Evolutionary conservation across 2,329 filamentous ascomycete species (phyloP).

Genomic region (Allantophomopsis cytisporea): DNA sequence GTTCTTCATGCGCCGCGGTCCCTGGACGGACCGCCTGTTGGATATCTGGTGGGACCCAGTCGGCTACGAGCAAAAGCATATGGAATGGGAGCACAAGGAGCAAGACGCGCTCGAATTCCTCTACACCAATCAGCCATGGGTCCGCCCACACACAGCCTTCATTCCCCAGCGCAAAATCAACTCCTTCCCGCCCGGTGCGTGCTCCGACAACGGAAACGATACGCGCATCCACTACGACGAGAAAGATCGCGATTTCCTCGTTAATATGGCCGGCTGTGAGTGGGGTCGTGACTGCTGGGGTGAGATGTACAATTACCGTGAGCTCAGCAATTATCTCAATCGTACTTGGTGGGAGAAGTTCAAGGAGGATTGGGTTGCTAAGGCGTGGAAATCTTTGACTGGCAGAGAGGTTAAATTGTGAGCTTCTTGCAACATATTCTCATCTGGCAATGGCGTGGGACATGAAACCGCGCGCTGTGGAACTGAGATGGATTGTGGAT

Average conservation of each 20-base stretch:
- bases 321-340: conserved; percentile 84
- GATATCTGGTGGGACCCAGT: conserved; percentile 99
- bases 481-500: too few species aligned
- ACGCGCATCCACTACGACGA: conserved; percentile 74
- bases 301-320: conserved; percentile 92
- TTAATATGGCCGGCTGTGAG: conserved; percentile 97
- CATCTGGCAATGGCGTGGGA: too few species aligned
- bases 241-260: conserved; percentile 77
- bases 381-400: conserved; percentile 49
- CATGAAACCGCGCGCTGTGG: too few species aligned
- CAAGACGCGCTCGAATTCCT: conserved; percentile 91
- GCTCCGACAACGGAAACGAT: conserved; percentile 64
- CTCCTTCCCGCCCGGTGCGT: conserved; percentile 84
- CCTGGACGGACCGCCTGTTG: conserved; percentile 82
- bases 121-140: conserved; percentile 85
- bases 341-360: conserved; percentile 67
- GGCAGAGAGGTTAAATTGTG: conserved; percentile 27
- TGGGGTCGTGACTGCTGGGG: conserved; percentile 96
- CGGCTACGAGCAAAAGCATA: conserved; percentile 94
- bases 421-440: not conserved
- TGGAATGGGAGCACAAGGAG: conserved; percentile 98
- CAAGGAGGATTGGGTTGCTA: conserved; percentile 51
- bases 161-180: conserved; percentile 87
- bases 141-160: conserved; percentile 79
- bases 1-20: conserved; percentile 77